Conservation (phyloP, 352 stramenopile species). For the Aphanomyces euteiches region DNA sequence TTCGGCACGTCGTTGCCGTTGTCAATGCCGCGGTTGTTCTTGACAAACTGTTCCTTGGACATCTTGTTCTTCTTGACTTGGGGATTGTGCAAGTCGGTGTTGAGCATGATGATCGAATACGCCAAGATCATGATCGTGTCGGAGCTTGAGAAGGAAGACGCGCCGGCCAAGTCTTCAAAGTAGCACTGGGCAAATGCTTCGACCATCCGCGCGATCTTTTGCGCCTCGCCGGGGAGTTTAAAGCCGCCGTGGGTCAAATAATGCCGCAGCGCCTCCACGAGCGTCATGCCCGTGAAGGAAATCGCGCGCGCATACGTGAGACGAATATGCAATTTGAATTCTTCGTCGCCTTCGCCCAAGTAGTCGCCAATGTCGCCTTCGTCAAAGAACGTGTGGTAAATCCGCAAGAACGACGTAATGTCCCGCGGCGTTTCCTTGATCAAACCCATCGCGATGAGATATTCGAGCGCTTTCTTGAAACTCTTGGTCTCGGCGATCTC, state of each 20-base stretch:
- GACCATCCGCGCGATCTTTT: conserved; percentile 98
- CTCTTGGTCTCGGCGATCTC: conserved; percentile 78
- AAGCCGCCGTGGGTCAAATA: conserved; percentile 98
- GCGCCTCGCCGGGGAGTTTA: conserved; percentile 94
- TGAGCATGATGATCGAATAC: conserved; percentile 90
- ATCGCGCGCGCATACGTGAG: conserved; percentile 94
- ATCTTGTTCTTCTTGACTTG: conserved; percentile 95
- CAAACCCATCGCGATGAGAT: conserved; percentile 82
- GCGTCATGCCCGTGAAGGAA: conserved; percentile 96
- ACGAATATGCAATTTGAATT: conserved; percentile 89
- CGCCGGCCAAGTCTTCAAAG: conserved; percentile 88
- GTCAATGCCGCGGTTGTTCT: conserved; percentile 93
- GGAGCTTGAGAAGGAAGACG: conserved; percentile 59
- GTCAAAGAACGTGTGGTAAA: conserved; percentile 92
- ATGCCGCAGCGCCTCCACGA: conserved; percentile 95
- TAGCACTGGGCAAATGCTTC: conserved; percentile 97
- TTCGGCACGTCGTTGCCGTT: conserved; percentile 86
- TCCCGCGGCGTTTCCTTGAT: conserved; percentile 82
- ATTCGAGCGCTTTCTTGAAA: conserved; percentile 83
- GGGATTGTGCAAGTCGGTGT: conserved; percentile 87
- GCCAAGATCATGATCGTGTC: conserved; percentile 89
- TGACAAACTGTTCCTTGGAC: conserved; percentile 96
- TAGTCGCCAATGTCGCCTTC: conserved; percentile 93
- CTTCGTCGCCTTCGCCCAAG: conserved; percentile 88
- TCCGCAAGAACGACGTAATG: conserved; percentile 91